A percentile compares a stretch with the other conserved stretches of the same genome.
phyloP scores from a whole-genome alignment of 116 monocot genomes.

The Posidonia oceanica region DNA sequence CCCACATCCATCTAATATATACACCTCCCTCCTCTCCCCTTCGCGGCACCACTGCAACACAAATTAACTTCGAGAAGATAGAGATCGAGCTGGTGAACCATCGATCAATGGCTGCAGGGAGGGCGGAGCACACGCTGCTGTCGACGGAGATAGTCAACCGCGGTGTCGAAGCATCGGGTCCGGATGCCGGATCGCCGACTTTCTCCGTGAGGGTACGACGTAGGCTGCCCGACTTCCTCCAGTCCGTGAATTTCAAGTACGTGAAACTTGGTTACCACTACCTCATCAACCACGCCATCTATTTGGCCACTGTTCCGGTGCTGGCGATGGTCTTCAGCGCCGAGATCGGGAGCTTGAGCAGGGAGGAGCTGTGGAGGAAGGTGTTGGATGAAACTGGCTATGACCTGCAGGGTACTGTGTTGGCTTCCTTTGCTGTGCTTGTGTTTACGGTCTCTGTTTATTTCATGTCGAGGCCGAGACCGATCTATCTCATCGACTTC shows the following conservation, averaged over 20 bases:
- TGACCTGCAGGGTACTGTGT: conserved; percentile 51
- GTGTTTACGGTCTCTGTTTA: conserved; percentile 2
- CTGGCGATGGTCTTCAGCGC: conserved; percentile 69
- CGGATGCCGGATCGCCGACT: conserved; percentile 12
- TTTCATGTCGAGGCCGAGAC: conserved; percentile 4
- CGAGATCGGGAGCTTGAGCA: conserved; percentile 66
- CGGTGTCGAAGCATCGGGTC: conserved; percentile 5
- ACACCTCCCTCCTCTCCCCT: background rate
- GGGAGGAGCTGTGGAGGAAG: conserved; percentile 69
- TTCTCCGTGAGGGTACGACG: conserved; percentile 19
- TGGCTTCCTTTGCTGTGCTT: conserved; percentile 46
- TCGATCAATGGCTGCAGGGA: background rate
- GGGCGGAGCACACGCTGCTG: conserved; percentile 14
- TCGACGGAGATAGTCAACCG: conserved; percentile 20
- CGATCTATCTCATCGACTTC: conserved; percentile 22
- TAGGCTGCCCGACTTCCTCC: conserved; percentile 21
- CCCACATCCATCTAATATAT: background rate
- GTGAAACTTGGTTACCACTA: conserved; percentile 27
- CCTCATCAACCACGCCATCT: conserved; percentile 22
- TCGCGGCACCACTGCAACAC: too few relatives aligned
- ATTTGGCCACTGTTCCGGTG: conserved; percentile 32
- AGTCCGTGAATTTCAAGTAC: conserved; percentile 30
- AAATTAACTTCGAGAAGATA: background rate
- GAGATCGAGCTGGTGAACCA: background rate
- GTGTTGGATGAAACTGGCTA: conserved; percentile 70